Base-by-base conservation (phyloP, 768 basidiomycete species). In the Tricholoma terreum region DNA sequence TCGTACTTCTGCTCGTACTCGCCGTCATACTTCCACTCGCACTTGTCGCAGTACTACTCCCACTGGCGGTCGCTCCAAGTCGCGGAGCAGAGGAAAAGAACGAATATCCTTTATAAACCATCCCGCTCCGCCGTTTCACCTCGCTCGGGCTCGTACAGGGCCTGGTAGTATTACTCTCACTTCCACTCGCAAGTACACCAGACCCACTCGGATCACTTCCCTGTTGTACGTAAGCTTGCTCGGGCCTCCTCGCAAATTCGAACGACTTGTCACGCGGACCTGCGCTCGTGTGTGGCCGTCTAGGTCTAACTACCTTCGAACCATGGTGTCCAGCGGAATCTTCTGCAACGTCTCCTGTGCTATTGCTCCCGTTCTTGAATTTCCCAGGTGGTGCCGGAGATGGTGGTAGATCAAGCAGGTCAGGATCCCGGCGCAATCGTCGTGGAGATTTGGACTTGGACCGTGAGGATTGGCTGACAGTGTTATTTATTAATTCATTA, bases 241-340 rank as follows among this genome's bases (percentile, higher is more conserved):
- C 27, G 11, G 38, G 27, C 19, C 38, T 43, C 27, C 40, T 43
- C 12, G 64, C 66, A 58, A 73, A 73, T 52, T 68, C 71, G 51
- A 69, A 68, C 30, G 77, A 67, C 66, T 76, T 78, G 65, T 89
- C 87, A 57, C 85, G 75, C 24, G 83, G 84, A 11, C 88, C 87
- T n/a, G 86, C 86, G 57, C 85, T 86, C 21, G 88, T 90, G 65
- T 90, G 87, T 33, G 88, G 88, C 46, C 88, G 73, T 57, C 84
- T 77, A 36, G 73, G 67, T 43, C 69, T 61, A 17, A 59, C 21
- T 14, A 52, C 60, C 49, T 59, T 58, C 27, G 27, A 48, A 17
- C 38, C 33, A 30, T 54, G 38, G 11, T 35, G 1, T 7, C 55
- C 60, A 33, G 53, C 54, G 2, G 34, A 38, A 1, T 50, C 17